A percentile compares a stretch with the other conserved stretches of the same genome.
phyloP scores from a whole-genome alignment of 169 alveolate genomes.

The Babesia divergens region DNA sequence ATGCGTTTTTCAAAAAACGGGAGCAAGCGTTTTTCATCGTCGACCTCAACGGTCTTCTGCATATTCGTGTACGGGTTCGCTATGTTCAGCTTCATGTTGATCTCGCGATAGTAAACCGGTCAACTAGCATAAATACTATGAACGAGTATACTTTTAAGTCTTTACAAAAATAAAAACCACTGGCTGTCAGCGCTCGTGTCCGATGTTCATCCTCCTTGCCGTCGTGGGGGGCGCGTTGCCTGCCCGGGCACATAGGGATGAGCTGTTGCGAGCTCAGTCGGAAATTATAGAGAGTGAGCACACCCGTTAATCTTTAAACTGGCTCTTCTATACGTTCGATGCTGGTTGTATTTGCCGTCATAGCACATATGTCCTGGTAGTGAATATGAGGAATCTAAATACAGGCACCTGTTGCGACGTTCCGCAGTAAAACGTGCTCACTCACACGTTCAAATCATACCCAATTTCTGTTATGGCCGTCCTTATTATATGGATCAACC shows the following conservation, averaged over 20 bases:
- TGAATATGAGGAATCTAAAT: no score
- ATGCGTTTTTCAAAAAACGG: conserved; percentile 97
- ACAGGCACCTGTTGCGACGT: no score
- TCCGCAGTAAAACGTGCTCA: no score
- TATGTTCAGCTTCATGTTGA: conserved; percentile 91
- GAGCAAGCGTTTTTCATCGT: conserved; percentile 96
- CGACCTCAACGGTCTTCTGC: conserved; percentile 96
- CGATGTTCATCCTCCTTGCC: not conserved
- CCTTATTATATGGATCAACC: no score
- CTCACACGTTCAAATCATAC: no score
- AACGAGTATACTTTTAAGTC: not conserved
- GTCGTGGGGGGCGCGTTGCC: conserved; percentile 46
- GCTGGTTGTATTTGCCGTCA: no score
- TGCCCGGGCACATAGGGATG: conserved; percentile 5
- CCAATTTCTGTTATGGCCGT: no score
- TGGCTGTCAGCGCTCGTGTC: not conserved
- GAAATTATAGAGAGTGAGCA: no score
- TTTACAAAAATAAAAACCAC: not conserved
- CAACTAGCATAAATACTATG: not conserved
- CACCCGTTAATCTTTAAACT: no score
- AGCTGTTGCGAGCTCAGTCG: no score
- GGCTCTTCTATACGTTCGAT: no score
- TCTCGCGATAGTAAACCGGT: conserved; percentile 4
- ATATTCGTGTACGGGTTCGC: conserved; percentile 94
- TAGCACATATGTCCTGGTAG: no score